Percentiles rank a stretch among this genome's conserved stretches.
phyloP scores from a whole-genome alignment of 2,329 filamentous ascomycete species.

The Diaporthe citri region DNA sequence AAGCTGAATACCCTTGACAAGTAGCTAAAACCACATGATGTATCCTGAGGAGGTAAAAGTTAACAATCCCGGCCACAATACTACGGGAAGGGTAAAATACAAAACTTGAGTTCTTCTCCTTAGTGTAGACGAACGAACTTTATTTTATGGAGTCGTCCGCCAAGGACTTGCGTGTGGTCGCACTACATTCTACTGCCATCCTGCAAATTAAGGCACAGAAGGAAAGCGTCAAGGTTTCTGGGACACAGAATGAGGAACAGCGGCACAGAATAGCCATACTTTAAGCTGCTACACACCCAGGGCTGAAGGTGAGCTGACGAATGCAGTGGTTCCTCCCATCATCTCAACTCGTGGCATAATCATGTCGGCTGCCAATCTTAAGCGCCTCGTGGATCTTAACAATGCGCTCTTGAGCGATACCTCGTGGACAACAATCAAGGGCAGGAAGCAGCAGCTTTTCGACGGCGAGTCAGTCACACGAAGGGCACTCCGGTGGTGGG shows the following conservation, averaged over 20 bases:
- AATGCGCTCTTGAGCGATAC: not conserved
- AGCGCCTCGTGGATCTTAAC: constrained; percentile 10
- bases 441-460: not conserved
- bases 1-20: not conserved
- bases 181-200: not conserved
- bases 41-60: not conserved
- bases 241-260: not conserved
- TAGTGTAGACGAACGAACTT: not conserved
- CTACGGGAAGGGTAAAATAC: not conserved
- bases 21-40: not conserved
- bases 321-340: constrained; percentile 15
- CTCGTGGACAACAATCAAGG: not conserved
- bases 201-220: not conserved
- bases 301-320: constrained; percentile 2
- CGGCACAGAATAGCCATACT: not conserved
- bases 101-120: not conserved
- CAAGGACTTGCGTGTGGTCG: not conserved
- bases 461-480: not conserved
- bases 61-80: not conserved
- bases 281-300: not conserved
- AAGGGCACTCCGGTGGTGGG: not conserved
- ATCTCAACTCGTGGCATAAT: not conserved
- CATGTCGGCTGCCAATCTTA: constrained; percentile 24
- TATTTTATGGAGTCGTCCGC: not conserved
- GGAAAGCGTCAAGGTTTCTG: not conserved